Evolutionary conservation across 805 yeast genomes (phyloP).

Genomic region (Sugiyamaella valdiviana): DNA sequence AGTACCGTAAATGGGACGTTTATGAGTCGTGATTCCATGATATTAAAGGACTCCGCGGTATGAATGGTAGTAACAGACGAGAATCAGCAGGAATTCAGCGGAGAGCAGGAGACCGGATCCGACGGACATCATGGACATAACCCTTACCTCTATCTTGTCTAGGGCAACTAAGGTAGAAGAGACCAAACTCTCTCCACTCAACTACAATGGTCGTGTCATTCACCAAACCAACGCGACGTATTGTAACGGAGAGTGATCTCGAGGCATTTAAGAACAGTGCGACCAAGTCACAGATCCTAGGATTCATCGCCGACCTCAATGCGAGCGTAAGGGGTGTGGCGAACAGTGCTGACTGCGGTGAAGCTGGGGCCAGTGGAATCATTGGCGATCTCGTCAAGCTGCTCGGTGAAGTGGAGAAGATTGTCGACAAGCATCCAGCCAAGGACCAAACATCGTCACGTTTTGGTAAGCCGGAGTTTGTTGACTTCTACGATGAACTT

Average conservation of each 20-base stretch:
- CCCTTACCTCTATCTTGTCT: neutral
- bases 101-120: too few relatives aligned
- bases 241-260: constrained; percentile 55
- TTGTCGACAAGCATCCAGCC: constrained; percentile 61
- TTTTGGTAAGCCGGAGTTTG: constrained; percentile 87
- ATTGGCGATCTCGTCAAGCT: constrained; percentile 35
- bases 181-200: neutral
- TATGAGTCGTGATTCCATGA: neutral
- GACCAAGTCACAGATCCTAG: constrained; percentile 45
- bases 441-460: constrained; percentile 60
- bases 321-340: constrained; percentile 56
- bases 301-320: constrained; percentile 54
- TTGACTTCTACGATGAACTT: constrained; percentile 71
- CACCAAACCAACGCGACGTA: constrained; percentile 34
- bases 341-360: constrained; percentile 42
- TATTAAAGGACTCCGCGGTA: neutral
- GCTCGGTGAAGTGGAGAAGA: constrained; percentile 41
- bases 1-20: neutral
- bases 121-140: neutral
- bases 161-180: too few relatives aligned
- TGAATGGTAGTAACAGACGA: neutral
- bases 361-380: constrained; percentile 13
- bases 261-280: constrained; percentile 49
- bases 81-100: too few relatives aligned
- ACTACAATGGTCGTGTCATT: neutral